phyloP scores from a whole-genome alignment of 352 stramenopile species.

The Elongisporangium undulatum region DNA sequence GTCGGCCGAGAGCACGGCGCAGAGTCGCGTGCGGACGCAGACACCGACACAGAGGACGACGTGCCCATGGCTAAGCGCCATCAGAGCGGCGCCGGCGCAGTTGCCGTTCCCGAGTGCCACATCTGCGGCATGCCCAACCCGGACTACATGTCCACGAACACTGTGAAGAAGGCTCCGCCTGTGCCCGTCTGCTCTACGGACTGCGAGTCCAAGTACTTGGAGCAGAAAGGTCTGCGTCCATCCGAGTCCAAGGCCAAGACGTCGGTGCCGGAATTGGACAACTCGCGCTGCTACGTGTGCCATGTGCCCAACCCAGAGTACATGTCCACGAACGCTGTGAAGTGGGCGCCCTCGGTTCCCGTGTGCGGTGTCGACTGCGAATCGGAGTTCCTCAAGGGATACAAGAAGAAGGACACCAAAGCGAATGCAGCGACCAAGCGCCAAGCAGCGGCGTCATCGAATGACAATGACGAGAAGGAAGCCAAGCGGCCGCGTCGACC shows the following conservation, averaged over 20 bases:
- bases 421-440: constrained; percentile 20
- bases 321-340: constrained; percentile 52
- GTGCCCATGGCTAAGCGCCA: constrained; percentile 19
- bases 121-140: constrained; percentile 57
- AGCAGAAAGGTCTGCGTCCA: constrained; percentile 43
- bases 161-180: constrained; percentile 41
- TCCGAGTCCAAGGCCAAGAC: constrained; percentile 10
- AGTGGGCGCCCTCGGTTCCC: constrained; percentile 39
- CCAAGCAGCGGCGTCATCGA: not conserved
- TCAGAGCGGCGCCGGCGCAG: constrained; percentile 16
- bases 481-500: constrained; percentile 40
- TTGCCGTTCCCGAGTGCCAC: constrained; percentile 34
- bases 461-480: constrained; percentile 17
- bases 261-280: constrained; percentile 15
- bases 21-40: constrained; percentile 20
- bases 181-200: constrained; percentile 54
- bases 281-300: constrained; percentile 62
- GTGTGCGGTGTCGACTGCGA: constrained; percentile 75
- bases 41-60: constrained; percentile 34
- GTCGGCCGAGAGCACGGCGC: constrained; percentile 6
- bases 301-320: constrained; percentile 53
- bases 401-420: constrained; percentile 28
- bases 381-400: constrained; percentile 29
- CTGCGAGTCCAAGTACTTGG: constrained; percentile 53
- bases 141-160: constrained; percentile 63